Percentiles rank a stretch among this genome's conserved stretches.
phyloP scores from a whole-genome alignment of 768 basidiomycete genomes.

The Podaxis pistillaris region DNA sequence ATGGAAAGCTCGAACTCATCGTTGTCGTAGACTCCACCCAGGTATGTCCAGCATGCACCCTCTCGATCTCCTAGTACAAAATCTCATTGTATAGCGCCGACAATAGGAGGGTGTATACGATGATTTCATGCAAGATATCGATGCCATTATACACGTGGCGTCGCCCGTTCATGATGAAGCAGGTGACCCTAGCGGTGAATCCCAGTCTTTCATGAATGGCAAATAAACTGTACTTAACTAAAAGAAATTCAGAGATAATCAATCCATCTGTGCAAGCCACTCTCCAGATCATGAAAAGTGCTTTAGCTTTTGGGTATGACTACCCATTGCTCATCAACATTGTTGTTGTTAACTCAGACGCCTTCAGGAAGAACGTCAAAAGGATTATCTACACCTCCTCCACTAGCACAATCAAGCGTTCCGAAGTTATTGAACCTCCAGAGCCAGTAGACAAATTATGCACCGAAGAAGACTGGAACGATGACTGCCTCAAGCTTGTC shows the following conservation, averaged over 20 bases:
- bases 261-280: slow-evolving; percentile 11
- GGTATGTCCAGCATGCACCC: neutral
- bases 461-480: slow-evolving; percentile 9
- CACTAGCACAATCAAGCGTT: slow-evolving; percentile 3
- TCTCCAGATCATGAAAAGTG: slow-evolving; percentile 10
- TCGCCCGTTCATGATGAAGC: slow-evolving; percentile 10
- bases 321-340: neutral
- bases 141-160: slow-evolving; percentile 14
- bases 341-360: neutral
- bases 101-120: slow-evolving; percentile 14
- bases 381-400: slow-evolving; percentile 13
- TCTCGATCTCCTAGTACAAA: neutral
- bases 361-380: slow-evolving; percentile 4
- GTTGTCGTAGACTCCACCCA: slow-evolving; percentile 3
- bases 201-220: neutral
- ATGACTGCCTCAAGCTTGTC: neutral
- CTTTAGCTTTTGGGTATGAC: neutral
- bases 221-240: neutral
- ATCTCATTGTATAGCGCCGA: neutral
- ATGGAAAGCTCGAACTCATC: slow-evolving; percentile 5
- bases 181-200: slow-evolving; percentile 11
- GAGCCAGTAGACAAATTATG: neutral
- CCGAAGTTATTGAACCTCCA: neutral
- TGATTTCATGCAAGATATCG: slow-evolving; percentile 12
- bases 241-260: slow-evolving; percentile 6